Percentiles rank a stretch among this genome's conserved stretches.
phyloP scores from a whole-genome alignment of 768 basidiomycete genomes.

The Tylopilus intermedius region DNA sequence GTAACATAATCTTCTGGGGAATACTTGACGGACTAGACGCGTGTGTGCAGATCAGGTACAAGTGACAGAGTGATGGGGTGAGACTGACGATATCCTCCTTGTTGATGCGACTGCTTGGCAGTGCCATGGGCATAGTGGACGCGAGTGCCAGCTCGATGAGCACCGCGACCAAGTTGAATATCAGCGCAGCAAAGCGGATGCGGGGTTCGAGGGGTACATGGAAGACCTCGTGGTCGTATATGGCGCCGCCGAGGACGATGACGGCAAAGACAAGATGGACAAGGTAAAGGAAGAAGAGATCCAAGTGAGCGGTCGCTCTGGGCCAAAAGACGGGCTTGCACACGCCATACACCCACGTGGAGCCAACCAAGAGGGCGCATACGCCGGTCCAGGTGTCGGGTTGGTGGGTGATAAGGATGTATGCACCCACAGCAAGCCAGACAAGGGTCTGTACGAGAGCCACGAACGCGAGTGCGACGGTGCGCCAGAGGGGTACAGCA shows the following conservation, averaged over 20 bases:
- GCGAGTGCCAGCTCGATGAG: constrained; percentile 42
- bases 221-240: constrained; percentile 48
- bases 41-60: background rate
- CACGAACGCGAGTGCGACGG: constrained; percentile 49
- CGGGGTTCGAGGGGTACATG: constrained; percentile 39
- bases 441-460: constrained; percentile 52
- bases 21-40: constrained; percentile 22
- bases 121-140: constrained; percentile 58
- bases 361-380: constrained; percentile 44
- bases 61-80: background rate
- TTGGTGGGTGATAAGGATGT: constrained; percentile 39
- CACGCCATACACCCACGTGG: constrained; percentile 64
- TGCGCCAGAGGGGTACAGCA: constrained; percentile 52
- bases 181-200: constrained; percentile 20
- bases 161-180: constrained; percentile 43
- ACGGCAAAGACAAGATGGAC: constrained; percentile 42
- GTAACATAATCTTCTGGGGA: constrained; percentile 71
- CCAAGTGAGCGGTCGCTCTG: constrained; percentile 54
- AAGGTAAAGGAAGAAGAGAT: constrained; percentile 57
- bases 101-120: constrained; percentile 52
- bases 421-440: constrained; percentile 62
- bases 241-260: constrained; percentile 47
- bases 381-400: constrained; percentile 31
- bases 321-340: constrained; percentile 51
- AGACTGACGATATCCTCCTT: constrained; percentile 58